Conservation (phyloP, 208 protist genomes). For the Acanthamoeba sp. region DNA sequence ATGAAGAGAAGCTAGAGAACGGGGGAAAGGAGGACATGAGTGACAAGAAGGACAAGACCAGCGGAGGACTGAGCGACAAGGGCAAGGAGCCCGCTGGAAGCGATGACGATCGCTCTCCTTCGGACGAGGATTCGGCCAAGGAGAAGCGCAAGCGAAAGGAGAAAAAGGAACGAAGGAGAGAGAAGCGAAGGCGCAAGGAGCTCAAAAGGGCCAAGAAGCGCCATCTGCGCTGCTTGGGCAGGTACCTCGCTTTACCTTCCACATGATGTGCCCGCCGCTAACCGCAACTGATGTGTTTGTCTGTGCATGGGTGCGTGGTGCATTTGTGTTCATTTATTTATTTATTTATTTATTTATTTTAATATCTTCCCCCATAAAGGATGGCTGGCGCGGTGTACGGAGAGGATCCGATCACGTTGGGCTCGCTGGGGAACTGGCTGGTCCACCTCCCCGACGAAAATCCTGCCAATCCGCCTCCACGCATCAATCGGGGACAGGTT, state of each 20-base stretch:
- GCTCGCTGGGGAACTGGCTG: slow-evolving; percentile 60
- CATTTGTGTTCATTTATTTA: too few species aligned
- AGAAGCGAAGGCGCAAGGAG: not conserved
- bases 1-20: not conserved
- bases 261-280: too few species aligned
- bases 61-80: too few species aligned
- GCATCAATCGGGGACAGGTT: slow-evolving; percentile 40
- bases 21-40: not conserved
- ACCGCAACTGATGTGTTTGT: not conserved
- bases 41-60: not conserved
- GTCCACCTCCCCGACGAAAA: slow-evolving; percentile 67
- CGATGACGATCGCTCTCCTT: not conserved
- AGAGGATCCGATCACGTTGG: slow-evolving; percentile 13
- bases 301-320: too few species aligned
- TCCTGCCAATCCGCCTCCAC: slow-evolving; percentile 3
- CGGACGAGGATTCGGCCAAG: not conserved
- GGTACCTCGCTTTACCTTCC: not conserved
- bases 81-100: not conserved
- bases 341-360: too few species aligned
- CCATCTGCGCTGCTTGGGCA: not conserved
- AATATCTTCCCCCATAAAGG: not conserved
- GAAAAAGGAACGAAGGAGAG: not conserved
- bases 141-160: not conserved
- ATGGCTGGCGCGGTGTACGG: slow-evolving; percentile 30
- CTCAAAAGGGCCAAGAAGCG: not conserved